Percentiles rank a stretch among this genome's conserved stretches.
phyloP scores from a whole-genome alignment of 2,329 filamentous ascomycete species.

The Exophiala viscosa region DNA sequence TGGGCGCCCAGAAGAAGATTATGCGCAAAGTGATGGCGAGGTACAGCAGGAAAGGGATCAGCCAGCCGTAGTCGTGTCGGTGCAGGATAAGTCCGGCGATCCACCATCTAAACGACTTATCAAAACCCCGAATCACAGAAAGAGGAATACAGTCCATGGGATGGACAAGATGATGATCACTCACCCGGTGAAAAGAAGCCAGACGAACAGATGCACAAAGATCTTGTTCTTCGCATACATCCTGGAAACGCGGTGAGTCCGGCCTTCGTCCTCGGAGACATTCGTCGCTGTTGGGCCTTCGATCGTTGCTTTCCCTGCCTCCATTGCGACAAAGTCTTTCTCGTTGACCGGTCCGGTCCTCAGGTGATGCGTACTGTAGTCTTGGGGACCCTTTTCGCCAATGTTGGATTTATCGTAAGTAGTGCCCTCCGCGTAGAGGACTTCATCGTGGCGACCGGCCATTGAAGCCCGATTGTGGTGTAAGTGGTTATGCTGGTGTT shows the following conservation, averaged over 20 bases:
- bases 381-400: slow-evolving; percentile 36
- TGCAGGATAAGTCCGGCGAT: slow-evolving; percentile 71
- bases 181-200: slow-evolving; percentile 27
- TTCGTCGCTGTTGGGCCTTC: slow-evolving; percentile 27
- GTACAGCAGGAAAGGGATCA: slow-evolving; percentile 79
- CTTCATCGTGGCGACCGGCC: slow-evolving; percentile 41
- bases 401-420: slow-evolving; percentile 39
- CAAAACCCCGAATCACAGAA: background rate
- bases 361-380: slow-evolving; percentile 40
- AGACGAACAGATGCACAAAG: slow-evolving; percentile 42
- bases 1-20: slow-evolving; percentile 69
- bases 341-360: slow-evolving; percentile 25
- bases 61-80: slow-evolving; percentile 70
- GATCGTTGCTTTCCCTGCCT: slow-evolving; percentile 44
- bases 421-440: slow-evolving; percentile 47
- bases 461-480: slow-evolving; percentile 38
- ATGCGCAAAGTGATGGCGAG: slow-evolving; percentile 70
- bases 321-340: slow-evolving; percentile 28
- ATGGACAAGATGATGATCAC: background rate
- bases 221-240: slow-evolving; percentile 48
- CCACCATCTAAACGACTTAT: slow-evolving; percentile 57
- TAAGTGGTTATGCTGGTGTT: slow-evolving; percentile 40
- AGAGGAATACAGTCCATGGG: background rate
- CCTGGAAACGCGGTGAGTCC: slow-evolving; percentile 34
- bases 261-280: slow-evolving; percentile 33